Evolutionary conservation across 139 green algal genomes (phyloP), one percentile per base, ranked within the genome.

Genomic region (Chlamydomonas sp.): DNA sequence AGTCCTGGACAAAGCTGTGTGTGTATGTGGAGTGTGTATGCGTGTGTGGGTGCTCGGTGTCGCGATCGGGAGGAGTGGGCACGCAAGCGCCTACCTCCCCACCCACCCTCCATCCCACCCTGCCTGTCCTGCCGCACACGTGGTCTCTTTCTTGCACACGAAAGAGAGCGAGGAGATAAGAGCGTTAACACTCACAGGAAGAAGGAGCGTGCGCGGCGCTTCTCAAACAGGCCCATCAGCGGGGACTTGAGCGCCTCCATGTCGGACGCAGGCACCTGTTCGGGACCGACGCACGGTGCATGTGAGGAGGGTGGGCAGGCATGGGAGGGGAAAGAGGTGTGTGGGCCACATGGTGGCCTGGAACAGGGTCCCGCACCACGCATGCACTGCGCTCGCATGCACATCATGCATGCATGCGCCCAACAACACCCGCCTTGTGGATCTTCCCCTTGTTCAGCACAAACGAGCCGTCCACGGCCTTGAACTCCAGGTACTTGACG

Each of bases 401-500:
- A n/a, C n/a, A 54, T 54, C 43, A 26, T 54, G 43, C 43, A 16
- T 54, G 13, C 16, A 26, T 54, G 16, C 16, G 43, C 16, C 43
- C 43, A 26, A 54, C 13, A 54, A 54, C 13, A 13, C 16, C 43
- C 30, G 66, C 88, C 78, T 96, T 96, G 70, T 95, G 82, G 31
- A 98, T 90, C 59, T 88, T 86, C 61, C 81, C 85, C 78, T 96
- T 93, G 69, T 84, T 89, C 43, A 96, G 72, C 69, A 99, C 95
- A 72, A 86, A 99, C 66, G 74, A 90, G 34, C 95, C 95, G 61
- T 99, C 95, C 47, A 97, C 43, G 1, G 91, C 91, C 73, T 98
- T 99, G 85, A 99, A 99, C 75, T 97, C 89, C 67, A 99, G 79
- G 79, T 99, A 99, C 81, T 96, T 96, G 35, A 90, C 95, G 10